Evolutionary conservation across 768 basidiomycete species (phyloP), one percentile per base, ranked within the genome.

Genomic region (Lactarius deliciosus): DNA sequence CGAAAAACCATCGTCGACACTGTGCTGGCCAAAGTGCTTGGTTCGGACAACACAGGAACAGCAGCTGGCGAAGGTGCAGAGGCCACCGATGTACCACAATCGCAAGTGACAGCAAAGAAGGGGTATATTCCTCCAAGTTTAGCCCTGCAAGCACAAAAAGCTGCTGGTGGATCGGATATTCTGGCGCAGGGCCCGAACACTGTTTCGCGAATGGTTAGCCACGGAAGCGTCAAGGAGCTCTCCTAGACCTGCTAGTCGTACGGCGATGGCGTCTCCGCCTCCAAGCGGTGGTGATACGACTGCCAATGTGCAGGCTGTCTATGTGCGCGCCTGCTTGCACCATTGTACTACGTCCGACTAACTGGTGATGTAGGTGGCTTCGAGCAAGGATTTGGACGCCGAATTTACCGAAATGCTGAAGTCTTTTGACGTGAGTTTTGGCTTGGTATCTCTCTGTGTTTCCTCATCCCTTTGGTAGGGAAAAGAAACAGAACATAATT

Each of bases 401-500:
- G 94, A 98, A 74, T 94, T 98, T 74, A 79, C 84, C 6, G 77
- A 77, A 11, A 95, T 98, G 90, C 74, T 82, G 22, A 89, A 90
- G 61, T 78, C 82, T 38, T 98, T 97, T 72, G 92, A 93, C 78
- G 93, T 89, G 73, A 59, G 79, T 38, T 13, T 20, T 25, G 41
- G 57, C n/a, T 62, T 54, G 60, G 56, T 56, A 36, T 59, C n/a
- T 60, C 3, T 60, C 25, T 5, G 58, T 28, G 18, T 22, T 43
- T 66, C 38, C 47, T 45, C 22, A 43, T n/a, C 20, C 22, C 32
- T 59, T 30, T 22, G 41, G 3, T 68, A 94, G 90, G 97, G 96
- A n/a, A 96, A 86, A 78, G 96, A 99, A 78, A 91, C 91, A 1
- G 96, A 99, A 74, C 92, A 96, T 69, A 99, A 99, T 72, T 99